Conservation (phyloP, 2,329 filamentous ascomycete genomes). For the Ophiostoma ips region DNA sequence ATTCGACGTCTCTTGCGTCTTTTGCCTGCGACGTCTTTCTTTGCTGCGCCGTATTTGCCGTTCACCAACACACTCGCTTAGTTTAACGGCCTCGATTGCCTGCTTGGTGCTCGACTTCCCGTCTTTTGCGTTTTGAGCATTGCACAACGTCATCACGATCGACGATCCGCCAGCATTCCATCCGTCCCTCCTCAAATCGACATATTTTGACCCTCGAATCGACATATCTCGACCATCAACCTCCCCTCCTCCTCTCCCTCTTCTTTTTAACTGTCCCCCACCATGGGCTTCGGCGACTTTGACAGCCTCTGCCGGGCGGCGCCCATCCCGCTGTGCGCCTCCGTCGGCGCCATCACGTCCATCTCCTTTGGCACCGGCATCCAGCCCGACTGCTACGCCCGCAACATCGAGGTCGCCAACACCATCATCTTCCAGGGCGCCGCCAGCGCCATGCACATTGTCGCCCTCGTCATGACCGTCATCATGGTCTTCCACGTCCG, state of each 20-base stretch:
- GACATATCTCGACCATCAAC: background rate
- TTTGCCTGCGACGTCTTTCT: too few species aligned
- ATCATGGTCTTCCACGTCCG: slow-evolving; percentile 96
- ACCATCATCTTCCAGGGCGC: slow-evolving; percentile 97
- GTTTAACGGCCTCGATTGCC: too few species aligned
- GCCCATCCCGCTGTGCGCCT: slow-evolving; percentile 73
- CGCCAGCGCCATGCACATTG: slow-evolving; percentile 81
- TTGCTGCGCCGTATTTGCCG: too few species aligned
- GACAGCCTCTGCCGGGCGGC: slow-evolving; percentile 71
- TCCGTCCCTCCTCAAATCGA: too few species aligned
- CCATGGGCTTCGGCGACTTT: slow-evolving; percentile 88
- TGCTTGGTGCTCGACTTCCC: too few species aligned
- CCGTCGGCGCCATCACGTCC: slow-evolving; percentile 61
- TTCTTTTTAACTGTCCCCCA: slow-evolving; percentile 18
- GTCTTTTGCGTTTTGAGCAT: too few species aligned
- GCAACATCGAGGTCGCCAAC: slow-evolving; percentile 91
- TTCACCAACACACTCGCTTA: too few species aligned
- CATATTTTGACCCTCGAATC: too few species aligned
- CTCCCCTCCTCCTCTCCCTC: background rate
- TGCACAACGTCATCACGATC: too few species aligned
- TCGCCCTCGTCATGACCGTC: slow-evolving; percentile 80
- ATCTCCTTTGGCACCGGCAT: slow-evolving; percentile 61
- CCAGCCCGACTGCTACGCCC: slow-evolving; percentile 80
- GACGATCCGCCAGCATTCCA: too few species aligned
- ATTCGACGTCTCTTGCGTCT: too few species aligned